Evolutionary conservation across 345 rosid species (phyloP).

Genomic region (Bruguiera gymnorhiza): DNA sequence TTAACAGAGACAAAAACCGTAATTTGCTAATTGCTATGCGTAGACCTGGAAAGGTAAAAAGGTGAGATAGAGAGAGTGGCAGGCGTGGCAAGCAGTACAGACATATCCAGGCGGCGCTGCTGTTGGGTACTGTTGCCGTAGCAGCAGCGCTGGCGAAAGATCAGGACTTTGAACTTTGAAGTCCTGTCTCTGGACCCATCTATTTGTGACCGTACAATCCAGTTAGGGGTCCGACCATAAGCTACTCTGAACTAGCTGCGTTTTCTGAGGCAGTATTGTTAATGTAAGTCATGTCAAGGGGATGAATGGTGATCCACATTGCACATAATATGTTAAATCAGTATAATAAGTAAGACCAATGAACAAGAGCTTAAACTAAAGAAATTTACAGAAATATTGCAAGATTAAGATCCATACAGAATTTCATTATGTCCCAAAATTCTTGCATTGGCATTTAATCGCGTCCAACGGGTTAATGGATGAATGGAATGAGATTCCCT

Average conservation of each 20-base stretch:
- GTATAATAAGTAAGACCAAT: no score
- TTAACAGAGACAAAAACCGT: conserved; percentile 15
- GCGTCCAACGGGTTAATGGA: neutral
- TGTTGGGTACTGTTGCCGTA: conserved; percentile 14
- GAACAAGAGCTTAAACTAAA: neutral
- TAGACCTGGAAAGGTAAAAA: neutral
- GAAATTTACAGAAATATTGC: neutral
- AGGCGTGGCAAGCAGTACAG: conserved; percentile 24
- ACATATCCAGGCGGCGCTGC: conserved; percentile 24
- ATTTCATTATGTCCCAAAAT: neutral
- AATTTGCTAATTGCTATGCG: neutral
- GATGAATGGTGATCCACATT: no score
- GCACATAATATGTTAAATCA: no score
- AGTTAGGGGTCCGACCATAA: neutral
- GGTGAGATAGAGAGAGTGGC: no score
- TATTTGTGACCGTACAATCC: conserved; percentile 4
- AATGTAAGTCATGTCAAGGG: neutral
- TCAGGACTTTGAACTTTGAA: conserved; percentile 9
- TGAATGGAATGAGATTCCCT: neutral
- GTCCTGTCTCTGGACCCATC: conserved; percentile 3
- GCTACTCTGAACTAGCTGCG: neutral
- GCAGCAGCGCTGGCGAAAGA: conserved; percentile 12
- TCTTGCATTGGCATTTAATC: neutral
- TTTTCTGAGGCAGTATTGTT: neutral
- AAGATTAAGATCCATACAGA: neutral